A percentile compares a stretch with the other conserved stretches of the same genome.
Conservation (phyloP, 2,329 filamentous ascomycete species). For the Daldinia sp. region DNA sequence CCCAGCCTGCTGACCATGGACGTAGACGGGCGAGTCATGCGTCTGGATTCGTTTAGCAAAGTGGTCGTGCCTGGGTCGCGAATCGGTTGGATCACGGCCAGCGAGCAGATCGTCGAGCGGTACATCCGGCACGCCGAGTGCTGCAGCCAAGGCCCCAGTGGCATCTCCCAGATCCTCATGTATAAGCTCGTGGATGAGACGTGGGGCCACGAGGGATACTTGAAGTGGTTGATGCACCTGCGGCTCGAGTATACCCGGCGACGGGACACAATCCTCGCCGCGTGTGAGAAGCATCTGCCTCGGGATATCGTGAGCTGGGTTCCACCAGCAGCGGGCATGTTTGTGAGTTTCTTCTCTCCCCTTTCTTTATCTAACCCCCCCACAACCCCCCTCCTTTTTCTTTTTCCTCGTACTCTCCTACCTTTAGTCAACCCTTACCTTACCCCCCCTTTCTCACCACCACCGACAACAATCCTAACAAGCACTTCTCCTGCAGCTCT, state of each 20-base stretch:
- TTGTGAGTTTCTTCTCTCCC: conserved; percentile 69
- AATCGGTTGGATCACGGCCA: conserved; percentile 89
- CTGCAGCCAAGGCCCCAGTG: conserved; percentile 85
- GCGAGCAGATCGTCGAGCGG: conserved; percentile 84
- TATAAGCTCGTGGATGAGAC: conserved; percentile 92
- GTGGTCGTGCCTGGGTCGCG: conserved; percentile 86
- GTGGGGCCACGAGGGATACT: conserved; percentile 92
- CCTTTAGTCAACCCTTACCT: background rate
- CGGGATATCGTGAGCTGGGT: conserved; percentile 81
- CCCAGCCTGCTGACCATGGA: conserved; percentile 85
- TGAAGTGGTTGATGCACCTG: conserved; percentile 89
- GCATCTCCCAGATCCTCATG: conserved; percentile 84
- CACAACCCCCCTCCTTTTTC: background rate
- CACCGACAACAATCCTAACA: background rate
- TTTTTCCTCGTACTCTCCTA: too few relatives aligned
- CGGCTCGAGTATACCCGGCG: conserved; percentile 84
- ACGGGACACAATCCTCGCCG: conserved; percentile 79
- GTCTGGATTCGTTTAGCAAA: conserved; percentile 94
- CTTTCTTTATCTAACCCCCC: background rate
- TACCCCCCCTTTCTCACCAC: background rate
- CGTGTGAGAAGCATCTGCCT: conserved; percentile 84
- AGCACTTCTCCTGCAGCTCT: conserved; percentile 63
- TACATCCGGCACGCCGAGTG: conserved; percentile 87
- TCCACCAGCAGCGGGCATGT: conserved; percentile 91
- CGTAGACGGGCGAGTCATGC: conserved; percentile 86